Conservation (phyloP, 305 asterid species). For the Solanum hybrid region DNA sequence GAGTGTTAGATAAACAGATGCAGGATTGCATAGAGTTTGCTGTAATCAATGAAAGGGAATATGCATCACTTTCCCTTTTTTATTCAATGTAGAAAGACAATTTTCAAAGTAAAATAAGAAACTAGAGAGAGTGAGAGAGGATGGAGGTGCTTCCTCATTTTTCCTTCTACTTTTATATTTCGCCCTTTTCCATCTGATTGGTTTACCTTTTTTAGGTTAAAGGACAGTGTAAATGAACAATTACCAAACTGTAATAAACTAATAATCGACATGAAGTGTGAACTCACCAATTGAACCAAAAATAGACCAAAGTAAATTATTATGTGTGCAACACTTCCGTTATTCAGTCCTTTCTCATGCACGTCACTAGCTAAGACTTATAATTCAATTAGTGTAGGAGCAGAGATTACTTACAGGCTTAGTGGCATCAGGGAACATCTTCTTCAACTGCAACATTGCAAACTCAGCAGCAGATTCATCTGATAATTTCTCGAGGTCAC, state of each 20-base stretch:
- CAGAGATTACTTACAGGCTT: conserved; percentile 61
- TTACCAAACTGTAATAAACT: neutral
- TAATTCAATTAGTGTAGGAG: neutral
- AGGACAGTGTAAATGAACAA: neutral
- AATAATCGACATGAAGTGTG: neutral
- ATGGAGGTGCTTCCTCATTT: conserved; percentile 3
- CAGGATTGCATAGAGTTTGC: neutral
- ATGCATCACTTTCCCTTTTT: neutral
- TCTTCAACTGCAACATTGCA: conserved; percentile 77
- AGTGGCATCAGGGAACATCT: conserved; percentile 75
- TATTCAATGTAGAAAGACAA: neutral
- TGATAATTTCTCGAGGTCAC: conserved; percentile 81
- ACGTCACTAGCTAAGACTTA: neutral
- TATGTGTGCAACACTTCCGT: neutral
- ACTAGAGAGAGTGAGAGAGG: neutral
- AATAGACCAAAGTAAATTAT: neutral
- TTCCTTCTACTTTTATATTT: neutral
- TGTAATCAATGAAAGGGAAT: neutral
- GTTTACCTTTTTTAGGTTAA: neutral
- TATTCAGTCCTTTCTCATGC: neutral
- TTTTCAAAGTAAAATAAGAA: neutral
- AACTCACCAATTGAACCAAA: neutral
- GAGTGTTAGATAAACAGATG: neutral
- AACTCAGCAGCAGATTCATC: conserved; percentile 65
- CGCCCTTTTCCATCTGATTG: neutral